Base-by-base conservation (phyloP, 768 basidiomycete genomes). In the Lentinula sp. region DNA sequence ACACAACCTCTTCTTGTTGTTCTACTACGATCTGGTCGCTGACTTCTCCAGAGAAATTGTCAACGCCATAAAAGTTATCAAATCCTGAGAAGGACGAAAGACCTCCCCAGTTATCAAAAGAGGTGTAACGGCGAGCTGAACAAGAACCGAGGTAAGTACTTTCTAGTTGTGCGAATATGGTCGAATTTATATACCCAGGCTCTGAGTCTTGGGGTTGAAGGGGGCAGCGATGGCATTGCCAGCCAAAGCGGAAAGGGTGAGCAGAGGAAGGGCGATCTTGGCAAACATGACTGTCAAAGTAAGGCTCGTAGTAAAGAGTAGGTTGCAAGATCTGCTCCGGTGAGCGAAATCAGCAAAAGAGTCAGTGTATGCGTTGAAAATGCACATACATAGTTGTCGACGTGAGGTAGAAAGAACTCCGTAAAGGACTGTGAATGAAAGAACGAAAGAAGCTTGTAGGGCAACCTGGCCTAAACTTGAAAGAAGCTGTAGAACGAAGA, bases 11-110 rank as follows among this genome's bases (percentile, higher is more conserved):
- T 13, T 75, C 63, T 62, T 74, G 69, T 39, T 70, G 62, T 55
- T 76, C 69, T 8, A 75, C 70, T 56, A 79, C 63, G 39, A 70
- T 68, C 61, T 76, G 71, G 53, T 64, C 66, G 66, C 72, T 76
- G 60, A 68, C 62, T 60, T 63, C 69, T 60, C 78, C 76, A 65
- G 72, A 72, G 62, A 79, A 81, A 72, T 80, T 77, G 58, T 72
- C 72, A 28, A 68, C 58, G 20, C 80, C 79, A 61, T 77, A 77
- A 70, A 81, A 81, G 71, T 76, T 73, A 62, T 81, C 81, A 66
- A 82, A 80, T 63, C 67, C 66, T 61, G 57, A 63, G 66, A 78
- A 61, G 20, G 73, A 77, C 59, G 68, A 63, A 65, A 72, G 66
- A 28, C 78, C 78, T 4, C 73, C 71, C 70, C 76, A 81, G 68